Percentiles rank a stretch among this genome's conserved stretches.
These are phyloP conservation scores for Paecilomyces fulvus DNA, from an alignment of 2,329 filamentous ascomycete species.

Conservation along the genomic window DNA sequence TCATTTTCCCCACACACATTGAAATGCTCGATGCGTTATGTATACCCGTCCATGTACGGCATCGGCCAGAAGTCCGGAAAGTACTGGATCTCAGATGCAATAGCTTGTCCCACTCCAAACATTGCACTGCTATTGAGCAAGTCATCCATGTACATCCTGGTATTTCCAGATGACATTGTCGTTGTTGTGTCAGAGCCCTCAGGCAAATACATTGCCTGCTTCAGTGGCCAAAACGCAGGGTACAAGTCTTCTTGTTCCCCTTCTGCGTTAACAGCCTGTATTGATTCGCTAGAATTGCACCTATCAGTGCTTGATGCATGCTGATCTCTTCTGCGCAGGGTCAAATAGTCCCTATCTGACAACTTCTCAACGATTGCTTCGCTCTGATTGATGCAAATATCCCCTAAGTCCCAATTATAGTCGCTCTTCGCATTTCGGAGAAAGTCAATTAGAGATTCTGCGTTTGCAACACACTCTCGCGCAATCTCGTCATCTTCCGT, in stretches of 20 bases:
- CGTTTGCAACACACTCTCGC: slow-evolving; percentile 7
- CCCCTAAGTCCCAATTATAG: slow-evolving; percentile 13
- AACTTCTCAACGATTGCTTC: slow-evolving; percentile 10
- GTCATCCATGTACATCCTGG: neutral
- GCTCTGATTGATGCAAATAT: slow-evolving; percentile 12
- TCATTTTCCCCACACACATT: neutral
- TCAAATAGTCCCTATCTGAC: slow-evolving; percentile 3
- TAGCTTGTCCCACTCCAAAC: neutral
- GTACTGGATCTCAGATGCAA: neutral
- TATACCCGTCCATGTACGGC: slow-evolving; percentile 5
- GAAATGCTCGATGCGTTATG: slow-evolving; percentile 1
- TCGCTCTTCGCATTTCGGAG: slow-evolving; percentile 9
- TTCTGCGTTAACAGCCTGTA: neutral
- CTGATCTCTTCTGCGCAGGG: slow-evolving; percentile 1
- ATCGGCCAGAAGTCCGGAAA: slow-evolving; percentile 4
- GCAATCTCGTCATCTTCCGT: slow-evolving; percentile 7
- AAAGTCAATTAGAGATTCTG: slow-evolving; percentile 7
- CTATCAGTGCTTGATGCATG: neutral
- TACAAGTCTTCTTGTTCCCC: neutral
- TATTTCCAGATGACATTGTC: neutral
- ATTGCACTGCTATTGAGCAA: neutral
- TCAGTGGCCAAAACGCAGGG: neutral
- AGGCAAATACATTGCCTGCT: neutral
- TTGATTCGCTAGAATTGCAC: neutral
- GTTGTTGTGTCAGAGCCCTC: neutral